Percentiles rank a stretch among this genome's conserved stretches.
These are phyloP conservation scores for Fusarium miscanthi DNA, from an alignment of 2,329 filamentous ascomycete genomes.

Conservation along the genomic window DNA sequence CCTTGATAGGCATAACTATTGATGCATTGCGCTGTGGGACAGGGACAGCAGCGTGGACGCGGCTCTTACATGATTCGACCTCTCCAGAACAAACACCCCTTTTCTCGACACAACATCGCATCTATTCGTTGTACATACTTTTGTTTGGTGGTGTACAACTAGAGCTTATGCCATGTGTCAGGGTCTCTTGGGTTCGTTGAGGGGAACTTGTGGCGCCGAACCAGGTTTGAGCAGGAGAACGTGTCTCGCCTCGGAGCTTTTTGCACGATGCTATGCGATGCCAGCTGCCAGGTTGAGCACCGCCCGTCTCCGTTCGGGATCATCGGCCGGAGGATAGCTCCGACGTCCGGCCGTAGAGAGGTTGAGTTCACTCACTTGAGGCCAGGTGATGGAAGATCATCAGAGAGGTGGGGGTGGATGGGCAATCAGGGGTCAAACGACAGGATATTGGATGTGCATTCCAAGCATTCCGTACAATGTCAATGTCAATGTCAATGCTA, in stretches of 20 bases:
- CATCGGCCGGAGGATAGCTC: conserved; percentile 1
- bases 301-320: conserved; percentile 4
- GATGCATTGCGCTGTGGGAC: conserved; percentile 22
- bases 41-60: conserved; percentile 7
- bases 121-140: not conserved
- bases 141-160: conserved; percentile 12
- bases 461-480: conserved; percentile 3
- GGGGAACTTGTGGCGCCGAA: conserved; percentile 26
- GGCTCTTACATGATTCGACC: conserved; percentile 21
- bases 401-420: conserved; percentile 4
- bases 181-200: conserved; percentile 2
- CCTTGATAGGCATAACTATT: conserved; percentile 14
- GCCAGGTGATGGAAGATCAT: conserved; percentile 25
- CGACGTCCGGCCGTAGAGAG: not conserved
- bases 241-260: conserved; percentile 34
- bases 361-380: conserved; percentile 26
- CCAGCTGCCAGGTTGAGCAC: conserved; percentile 2
- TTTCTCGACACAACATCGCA: conserved; percentile 7
- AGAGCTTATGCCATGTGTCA: conserved; percentile 30
- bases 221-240: conserved; percentile 7
- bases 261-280: conserved; percentile 2
- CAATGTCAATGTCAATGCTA: not conserved
- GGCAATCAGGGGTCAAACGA: conserved; percentile 8
- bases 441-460: conserved; percentile 27
- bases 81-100: not conserved